These are phyloP conservation scores for Xanthoconium purpureum DNA, from an alignment of 768 basidiomycete species.

Conservation along the genomic window DNA sequence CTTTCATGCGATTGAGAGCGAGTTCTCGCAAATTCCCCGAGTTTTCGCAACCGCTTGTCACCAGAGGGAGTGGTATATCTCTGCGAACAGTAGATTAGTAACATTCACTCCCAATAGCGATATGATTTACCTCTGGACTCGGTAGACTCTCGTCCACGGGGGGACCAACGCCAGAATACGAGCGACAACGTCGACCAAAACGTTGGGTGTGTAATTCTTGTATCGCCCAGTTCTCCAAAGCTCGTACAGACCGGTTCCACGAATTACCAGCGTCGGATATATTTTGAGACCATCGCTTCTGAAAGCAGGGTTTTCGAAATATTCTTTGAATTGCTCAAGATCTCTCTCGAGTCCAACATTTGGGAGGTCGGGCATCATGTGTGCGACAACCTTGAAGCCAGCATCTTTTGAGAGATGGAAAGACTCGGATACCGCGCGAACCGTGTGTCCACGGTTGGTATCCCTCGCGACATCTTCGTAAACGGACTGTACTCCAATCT, in stretches of 20 bases:
- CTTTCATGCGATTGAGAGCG: slow-evolving; percentile 96
- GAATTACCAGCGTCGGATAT: slow-evolving; percentile 96
- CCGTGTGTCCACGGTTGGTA: slow-evolving; percentile 98
- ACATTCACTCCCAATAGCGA: not conserved
- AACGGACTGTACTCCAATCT: slow-evolving; percentile 98
- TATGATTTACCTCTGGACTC: slow-evolving; percentile 78
- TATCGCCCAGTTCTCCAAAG: slow-evolving; percentile 96
- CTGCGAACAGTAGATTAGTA: slow-evolving; percentile 37
- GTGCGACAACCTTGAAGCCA: slow-evolving; percentile 98
- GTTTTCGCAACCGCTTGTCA: slow-evolving; percentile 96
- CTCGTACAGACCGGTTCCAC: slow-evolving; percentile 94
- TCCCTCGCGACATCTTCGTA: slow-evolving; percentile 99
- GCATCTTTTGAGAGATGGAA: slow-evolving; percentile 99
- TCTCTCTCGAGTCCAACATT: slow-evolving; percentile 98
- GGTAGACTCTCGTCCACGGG: slow-evolving; percentile 98
- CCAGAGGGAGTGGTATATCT: slow-evolving; percentile 95
- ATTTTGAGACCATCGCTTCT: slow-evolving; percentile 97
- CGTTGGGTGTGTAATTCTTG: slow-evolving; percentile 99
- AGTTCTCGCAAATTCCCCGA: slow-evolving; percentile 95
- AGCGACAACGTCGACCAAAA: slow-evolving; percentile 95
- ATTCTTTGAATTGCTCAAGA: slow-evolving; percentile 98
- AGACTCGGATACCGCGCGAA: slow-evolving; percentile 92
- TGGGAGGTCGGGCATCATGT: slow-evolving; percentile 99
- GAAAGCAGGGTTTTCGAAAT: slow-evolving; percentile 98
- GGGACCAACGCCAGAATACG: slow-evolving; percentile 94